Evolutionary conservation across 768 basidiomycete genomes (phyloP).

Genomic region (Collybia sordida): DNA sequence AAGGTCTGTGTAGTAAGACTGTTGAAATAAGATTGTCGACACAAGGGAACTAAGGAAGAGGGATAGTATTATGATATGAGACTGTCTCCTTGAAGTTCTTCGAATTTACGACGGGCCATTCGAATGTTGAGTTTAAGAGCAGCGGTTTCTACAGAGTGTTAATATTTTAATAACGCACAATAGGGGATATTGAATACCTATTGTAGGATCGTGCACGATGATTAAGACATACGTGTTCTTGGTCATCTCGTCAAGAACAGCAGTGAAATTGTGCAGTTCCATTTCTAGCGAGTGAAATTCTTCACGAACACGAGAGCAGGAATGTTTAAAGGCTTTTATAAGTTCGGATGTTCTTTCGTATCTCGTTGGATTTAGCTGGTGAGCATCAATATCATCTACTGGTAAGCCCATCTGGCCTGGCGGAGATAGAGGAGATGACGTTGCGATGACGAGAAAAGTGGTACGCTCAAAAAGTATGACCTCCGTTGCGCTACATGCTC

Average conservation of each 20-base stretch:
- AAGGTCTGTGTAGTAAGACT: not conserved
- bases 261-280: slow-evolving; percentile 82
- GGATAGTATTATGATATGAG: slow-evolving; percentile 30
- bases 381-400: slow-evolving; percentile 30
- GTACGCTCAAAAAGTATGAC: slow-evolving; percentile 96
- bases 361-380: slow-evolving; percentile 63
- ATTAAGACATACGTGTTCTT: slow-evolving; percentile 91
- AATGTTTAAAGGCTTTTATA: slow-evolving; percentile 93
- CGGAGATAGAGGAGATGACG: slow-evolving; percentile 49
- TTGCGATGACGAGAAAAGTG: slow-evolving; percentile 96
- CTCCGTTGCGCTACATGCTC: slow-evolving; percentile 87
- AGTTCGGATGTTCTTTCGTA: slow-evolving; percentile 90
- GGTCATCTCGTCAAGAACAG: slow-evolving; percentile 90
- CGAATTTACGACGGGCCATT: slow-evolving; percentile 84
- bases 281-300: slow-evolving; percentile 88
- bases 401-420: slow-evolving; percentile 13
- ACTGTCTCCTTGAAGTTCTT: slow-evolving; percentile 81
- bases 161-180: not conserved
- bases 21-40: too few species aligned
- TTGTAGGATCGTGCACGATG: slow-evolving; percentile 84
- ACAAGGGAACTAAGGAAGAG: too few species aligned
- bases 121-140: slow-evolving; percentile 87
- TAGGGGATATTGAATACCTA: slow-evolving; percentile 48
- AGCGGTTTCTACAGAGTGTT: slow-evolving; percentile 65
- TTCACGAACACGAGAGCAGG: slow-evolving; percentile 81